Base-by-base conservation (phyloP, 148 eudicot species). In the Rhododendron williamsianum region DNA sequence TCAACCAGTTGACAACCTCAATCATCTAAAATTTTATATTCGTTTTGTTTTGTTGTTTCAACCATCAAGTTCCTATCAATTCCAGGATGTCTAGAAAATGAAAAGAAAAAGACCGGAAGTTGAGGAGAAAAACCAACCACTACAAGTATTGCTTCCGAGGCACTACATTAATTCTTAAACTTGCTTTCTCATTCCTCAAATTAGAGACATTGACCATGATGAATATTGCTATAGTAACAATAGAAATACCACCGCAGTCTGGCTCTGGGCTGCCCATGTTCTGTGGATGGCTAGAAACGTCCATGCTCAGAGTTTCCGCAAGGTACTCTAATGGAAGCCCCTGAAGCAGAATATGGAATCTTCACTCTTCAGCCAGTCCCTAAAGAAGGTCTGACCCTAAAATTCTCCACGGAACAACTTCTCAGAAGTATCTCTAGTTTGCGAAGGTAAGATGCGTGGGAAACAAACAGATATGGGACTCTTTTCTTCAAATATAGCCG, bases 401-500 rank as follows among this genome's bases (percentile, higher is more conserved):
- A 60, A 60, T 67, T 13, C 30, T n/a, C 49, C 43, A 7, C 6
- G 74, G 1, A 81, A 67, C 23, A 36, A 38, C 83, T 23, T 65
- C 27, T 63, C 35, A 81, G 48, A 63, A 63, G n/a, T 12, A 82
- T 13, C 60, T n/a, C 18, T 41, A 18, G 48, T 41, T 35, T 56
- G 30, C 10, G 23, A 81, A 81, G 83, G n/a, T 10, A 82, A 38
- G 15, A 82, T 45, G n/a, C 3, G 7, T 4, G 6, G 13, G 60
- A 69, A 43, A 1, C 35, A 82, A 43, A 69, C 4, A 46, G 76
- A 45, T 9, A 30, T 11, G 12, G 84, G 54, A 27, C 33, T 38
- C 35, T n/a, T 67, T 52, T 60, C 76, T 60, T 81, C 84, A 82
- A 65, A 23, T 69, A 83, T 25, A 83, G 23, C 38, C 74, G 38